Evolutionary conservation across 768 basidiomycete species (phyloP).

Genomic region (Podaxis carcinomalis): DNA sequence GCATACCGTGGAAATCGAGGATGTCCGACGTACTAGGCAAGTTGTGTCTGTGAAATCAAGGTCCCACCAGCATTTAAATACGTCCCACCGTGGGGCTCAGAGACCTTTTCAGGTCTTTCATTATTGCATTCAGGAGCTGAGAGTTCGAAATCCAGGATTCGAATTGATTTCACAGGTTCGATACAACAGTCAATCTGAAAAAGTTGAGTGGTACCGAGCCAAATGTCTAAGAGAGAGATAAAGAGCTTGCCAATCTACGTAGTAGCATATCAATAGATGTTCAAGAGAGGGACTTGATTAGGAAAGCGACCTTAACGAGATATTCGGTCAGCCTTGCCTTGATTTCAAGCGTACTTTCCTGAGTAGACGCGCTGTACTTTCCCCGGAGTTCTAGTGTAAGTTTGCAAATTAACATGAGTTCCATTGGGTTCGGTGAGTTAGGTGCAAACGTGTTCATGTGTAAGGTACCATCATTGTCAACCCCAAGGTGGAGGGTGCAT

Average conservation of each 20-base stretch:
- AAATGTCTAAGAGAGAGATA: slow-evolving; percentile 25
- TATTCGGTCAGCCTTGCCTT: neutral
- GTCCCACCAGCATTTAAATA: slow-evolving; percentile 5
- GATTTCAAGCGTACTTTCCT: neutral
- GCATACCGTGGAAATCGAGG: no score
- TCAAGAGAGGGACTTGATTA: neutral
- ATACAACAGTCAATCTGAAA: neutral
- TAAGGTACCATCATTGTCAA: slow-evolving; percentile 32
- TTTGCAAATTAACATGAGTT: neutral
- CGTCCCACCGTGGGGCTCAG: slow-evolving; percentile 18
- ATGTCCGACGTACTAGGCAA: no score
- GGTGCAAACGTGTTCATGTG: slow-evolving; percentile 4
- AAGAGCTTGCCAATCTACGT: neutral
- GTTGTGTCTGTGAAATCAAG: neutral
- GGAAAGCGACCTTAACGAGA: neutral
- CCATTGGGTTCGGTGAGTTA: neutral
- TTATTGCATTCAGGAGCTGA: slow-evolving; percentile 17
- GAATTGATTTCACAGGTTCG: neutral
- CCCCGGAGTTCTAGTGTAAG: slow-evolving; percentile 11
- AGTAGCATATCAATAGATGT: neutral
- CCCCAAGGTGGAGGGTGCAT: slow-evolving; percentile 23
- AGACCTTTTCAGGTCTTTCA: slow-evolving; percentile 15
- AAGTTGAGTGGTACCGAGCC: slow-evolving; percentile 33
- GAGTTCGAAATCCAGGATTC: neutral
- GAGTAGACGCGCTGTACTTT: slow-evolving; percentile 11